Evolutionary conservation across 768 basidiomycete genomes (phyloP), one percentile per base, ranked within the genome.

Genomic region (Trichaptum fuscoviolaceum): DNA sequence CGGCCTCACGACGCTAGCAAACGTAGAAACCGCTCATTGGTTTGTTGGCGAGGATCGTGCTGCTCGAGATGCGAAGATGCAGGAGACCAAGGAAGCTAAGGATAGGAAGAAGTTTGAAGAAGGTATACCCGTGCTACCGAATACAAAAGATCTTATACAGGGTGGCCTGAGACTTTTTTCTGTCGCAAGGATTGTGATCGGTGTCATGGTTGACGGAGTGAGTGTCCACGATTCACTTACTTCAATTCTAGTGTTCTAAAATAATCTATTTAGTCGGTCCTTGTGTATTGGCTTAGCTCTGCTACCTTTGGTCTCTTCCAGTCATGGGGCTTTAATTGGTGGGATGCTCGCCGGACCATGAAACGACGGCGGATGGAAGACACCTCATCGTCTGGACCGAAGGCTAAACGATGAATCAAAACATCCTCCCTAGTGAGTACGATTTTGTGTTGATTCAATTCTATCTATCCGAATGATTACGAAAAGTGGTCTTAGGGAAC

Each of bases 11-110:
- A 91, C 90, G 10, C 81, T 93, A 79, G 89, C 88, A 1, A 93
- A 92, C 69, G 88, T 92, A 12, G 92, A 94, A 72, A 87, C 89
- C 8, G 84, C 87, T 36, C 84, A 84, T 57, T 92, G 90, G 91
- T 83, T 92, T 67, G 79, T 87, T 77, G 85, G 82, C 35, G 81
- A 86, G 4, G 83, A 64, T 23, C 52, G 35, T 30, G 25, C 30
- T 3, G 25, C 24, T 12, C 12, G 23, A 17, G 24, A 61, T 24
- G 7, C 26, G n/a, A 68, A 82, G 18, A 85, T 86, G 68, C 81
- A 80, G 52, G 81, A 84, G 71, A 83, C 82, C 57, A 77, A 82
- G 65, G 80, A 79, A 64, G 75, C 78, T 42, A 78, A 82, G 35
- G 81, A 84, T 68, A 78, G 82, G 67, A 77, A 80, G 72, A 82